A percentile compares a stretch with the other conserved stretches of the same genome.
Evolutionary conservation across 2,329 filamentous ascomycete genomes (phyloP).

Genomic region (Penicillium occitanis): DNA sequence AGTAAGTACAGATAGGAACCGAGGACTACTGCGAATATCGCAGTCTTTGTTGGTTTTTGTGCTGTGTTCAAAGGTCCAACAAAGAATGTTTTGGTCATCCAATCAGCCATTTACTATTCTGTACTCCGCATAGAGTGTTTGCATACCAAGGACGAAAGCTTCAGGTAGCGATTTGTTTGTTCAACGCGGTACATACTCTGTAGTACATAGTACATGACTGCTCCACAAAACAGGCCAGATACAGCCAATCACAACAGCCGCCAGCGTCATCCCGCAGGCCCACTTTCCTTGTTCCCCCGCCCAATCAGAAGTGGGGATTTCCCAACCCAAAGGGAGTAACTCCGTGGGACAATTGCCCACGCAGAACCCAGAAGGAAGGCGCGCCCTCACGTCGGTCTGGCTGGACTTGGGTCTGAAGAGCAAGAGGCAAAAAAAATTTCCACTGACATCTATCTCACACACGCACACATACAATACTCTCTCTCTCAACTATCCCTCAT

Average conservation of each 20-base stretch:
- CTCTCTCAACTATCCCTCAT: background rate
- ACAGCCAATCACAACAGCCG: background rate
- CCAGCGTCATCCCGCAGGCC: background rate
- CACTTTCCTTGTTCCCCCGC: slow-evolving; percentile 10
- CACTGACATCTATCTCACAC: background rate
- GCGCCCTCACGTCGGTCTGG: background rate
- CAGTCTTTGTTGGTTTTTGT: background rate
- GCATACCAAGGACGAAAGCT: background rate
- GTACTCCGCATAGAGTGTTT: background rate
- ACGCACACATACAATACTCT: background rate
- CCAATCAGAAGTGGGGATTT: slow-evolving; percentile 3
- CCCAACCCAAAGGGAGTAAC: background rate
- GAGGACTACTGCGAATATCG: background rate
- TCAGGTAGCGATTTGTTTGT: background rate
- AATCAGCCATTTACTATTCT: background rate
- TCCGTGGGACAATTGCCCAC: background rate
- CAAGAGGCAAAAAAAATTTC: slow-evolving; percentile 7
- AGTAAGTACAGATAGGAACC: background rate
- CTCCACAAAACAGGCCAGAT: background rate
- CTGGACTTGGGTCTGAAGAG: background rate
- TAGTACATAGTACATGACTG: background rate
- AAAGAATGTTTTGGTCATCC: background rate
- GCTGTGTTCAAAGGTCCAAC: background rate
- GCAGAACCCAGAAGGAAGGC: background rate
- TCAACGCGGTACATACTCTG: background rate